phyloP scores from a whole-genome alignment of 2,329 filamentous ascomycete species.

The Penicillium occitanis region DNA sequence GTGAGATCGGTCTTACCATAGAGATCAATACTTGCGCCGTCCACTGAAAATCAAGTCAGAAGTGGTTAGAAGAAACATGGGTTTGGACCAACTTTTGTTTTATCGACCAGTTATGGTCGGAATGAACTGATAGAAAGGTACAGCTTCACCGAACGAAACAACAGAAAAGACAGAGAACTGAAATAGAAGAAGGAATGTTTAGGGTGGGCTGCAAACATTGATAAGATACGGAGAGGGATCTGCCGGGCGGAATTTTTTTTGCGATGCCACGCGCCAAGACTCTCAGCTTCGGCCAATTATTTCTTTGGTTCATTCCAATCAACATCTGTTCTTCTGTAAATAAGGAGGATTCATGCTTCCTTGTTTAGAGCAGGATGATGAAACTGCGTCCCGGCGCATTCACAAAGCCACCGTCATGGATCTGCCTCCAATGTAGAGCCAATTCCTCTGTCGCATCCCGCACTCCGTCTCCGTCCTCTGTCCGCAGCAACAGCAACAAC shows the following conservation, averaged over 20 bases:
- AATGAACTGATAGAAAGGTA: neutral
- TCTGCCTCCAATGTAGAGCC: constrained; percentile 38
- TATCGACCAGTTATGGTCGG: constrained; percentile 9
- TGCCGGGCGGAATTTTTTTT: constrained; percentile 17
- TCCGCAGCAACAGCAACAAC: constrained; percentile 30
- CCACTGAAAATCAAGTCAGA: constrained; percentile 14
- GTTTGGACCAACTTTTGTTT: constrained; percentile 10
- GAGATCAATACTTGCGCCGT: constrained; percentile 53
- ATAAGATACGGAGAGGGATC: constrained; percentile 15
- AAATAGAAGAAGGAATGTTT: neutral
- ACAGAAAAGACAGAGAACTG: neutral
- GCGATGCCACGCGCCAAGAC: constrained; percentile 7
- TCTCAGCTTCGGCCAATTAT: constrained; percentile 4
- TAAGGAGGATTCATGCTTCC: neutral
- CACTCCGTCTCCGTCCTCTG: constrained; percentile 27
- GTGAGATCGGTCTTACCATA: constrained; percentile 52
- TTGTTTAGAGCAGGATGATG: constrained; percentile 21
- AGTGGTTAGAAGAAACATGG: neutral
- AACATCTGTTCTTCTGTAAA: neutral
- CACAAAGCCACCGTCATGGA: constrained; percentile 33
- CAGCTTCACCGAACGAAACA: neutral
- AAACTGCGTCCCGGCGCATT: constrained; percentile 1
- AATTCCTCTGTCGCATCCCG: constrained; percentile 31
- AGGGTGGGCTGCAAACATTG: constrained; percentile 2
- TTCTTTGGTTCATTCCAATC: neutral